Evolutionary conservation across 1,139 yeast genomes (phyloP).

Genomic region (Pichia sp.): DNA sequence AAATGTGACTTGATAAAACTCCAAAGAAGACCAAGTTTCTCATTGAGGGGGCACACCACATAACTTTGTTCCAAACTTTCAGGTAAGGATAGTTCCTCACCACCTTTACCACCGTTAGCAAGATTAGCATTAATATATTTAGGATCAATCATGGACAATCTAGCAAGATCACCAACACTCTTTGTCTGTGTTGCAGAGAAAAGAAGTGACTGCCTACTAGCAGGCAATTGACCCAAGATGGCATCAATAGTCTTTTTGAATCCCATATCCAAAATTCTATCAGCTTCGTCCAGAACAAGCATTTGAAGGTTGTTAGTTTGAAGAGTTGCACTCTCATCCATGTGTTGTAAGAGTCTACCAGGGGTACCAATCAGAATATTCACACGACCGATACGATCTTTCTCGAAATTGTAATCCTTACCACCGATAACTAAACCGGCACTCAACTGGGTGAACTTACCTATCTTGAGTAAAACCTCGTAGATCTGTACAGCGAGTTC

Average conservation of each 20-base stretch:
- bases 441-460: slow-evolving; percentile 70
- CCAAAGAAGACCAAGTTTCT: slow-evolving; percentile 80
- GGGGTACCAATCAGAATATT: slow-evolving; percentile 94
- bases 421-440: slow-evolving; percentile 98
- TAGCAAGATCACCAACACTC: slow-evolving; percentile 78
- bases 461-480: slow-evolving; percentile 81
- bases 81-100: slow-evolving; percentile 62
- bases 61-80: slow-evolving; percentile 79
- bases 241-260: slow-evolving; percentile 84
- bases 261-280: slow-evolving; percentile 94
- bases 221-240: slow-evolving; percentile 75
- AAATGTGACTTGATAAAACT: slow-evolving; percentile 87
- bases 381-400: slow-evolving; percentile 75
- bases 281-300: slow-evolving; percentile 92
- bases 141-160: slow-evolving; percentile 79
- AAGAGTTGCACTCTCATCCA: slow-evolving; percentile 88
- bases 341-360: slow-evolving; percentile 87
- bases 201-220: slow-evolving; percentile 77
- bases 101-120: slow-evolving; percentile 23
- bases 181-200: slow-evolving; percentile 95
- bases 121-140: slow-evolving; percentile 53
- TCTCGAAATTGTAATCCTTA: slow-evolving; percentile 81
- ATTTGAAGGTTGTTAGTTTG: slow-evolving; percentile 75
- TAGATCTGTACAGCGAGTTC: slow-evolving; percentile 92
- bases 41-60: slow-evolving; percentile 61